A percentile compares a stretch with the other conserved stretches of the same genome.
These are phyloP conservation scores for Lepidium campestre DNA, from an alignment of 441 rosid genomes.

Conservation along the genomic window DNA sequence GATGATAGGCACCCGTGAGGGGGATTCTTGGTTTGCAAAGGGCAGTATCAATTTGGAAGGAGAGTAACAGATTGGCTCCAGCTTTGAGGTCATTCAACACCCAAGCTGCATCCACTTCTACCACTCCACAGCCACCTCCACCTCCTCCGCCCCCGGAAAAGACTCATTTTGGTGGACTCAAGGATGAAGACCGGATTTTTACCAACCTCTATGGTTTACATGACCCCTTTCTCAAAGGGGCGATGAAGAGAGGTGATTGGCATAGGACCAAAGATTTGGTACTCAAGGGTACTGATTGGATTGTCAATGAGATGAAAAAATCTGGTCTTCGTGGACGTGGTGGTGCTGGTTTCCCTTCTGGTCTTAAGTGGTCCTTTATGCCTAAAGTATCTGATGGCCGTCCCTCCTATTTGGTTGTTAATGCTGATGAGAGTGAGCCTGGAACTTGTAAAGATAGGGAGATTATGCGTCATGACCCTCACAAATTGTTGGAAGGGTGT, in stretches of 20 bases:
- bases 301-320: constrained; percentile 86
- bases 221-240: constrained; percentile 94
- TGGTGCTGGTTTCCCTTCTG: constrained; percentile 98
- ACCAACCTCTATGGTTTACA: constrained; percentile 87
- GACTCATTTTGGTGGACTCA: constrained; percentile 95
- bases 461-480: constrained; percentile 98
- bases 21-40: constrained; percentile 65
- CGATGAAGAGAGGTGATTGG: constrained; percentile 98
- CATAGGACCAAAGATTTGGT: constrained; percentile 94
- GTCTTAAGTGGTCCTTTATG: constrained; percentile 99
- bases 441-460: constrained; percentile 99
- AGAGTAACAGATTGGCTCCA: constrained; percentile 39
- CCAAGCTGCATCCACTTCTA: constrained; percentile 61
- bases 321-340: constrained; percentile 99
- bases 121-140: constrained; percentile 60
- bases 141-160: constrained; percentile 98
- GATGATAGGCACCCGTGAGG: constrained; percentile 71
- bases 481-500: constrained; percentile 95
- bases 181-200: constrained; percentile 93
- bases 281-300: constrained; percentile 96
- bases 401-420: constrained; percentile 94
- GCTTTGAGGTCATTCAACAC: constrained; percentile 68
- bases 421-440: constrained; percentile 99
- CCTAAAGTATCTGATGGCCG: constrained; percentile 98
- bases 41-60: constrained; percentile 39